Conservation (phyloP, 352 stramenopile species). For the Phytophthora tentaculata region DNA sequence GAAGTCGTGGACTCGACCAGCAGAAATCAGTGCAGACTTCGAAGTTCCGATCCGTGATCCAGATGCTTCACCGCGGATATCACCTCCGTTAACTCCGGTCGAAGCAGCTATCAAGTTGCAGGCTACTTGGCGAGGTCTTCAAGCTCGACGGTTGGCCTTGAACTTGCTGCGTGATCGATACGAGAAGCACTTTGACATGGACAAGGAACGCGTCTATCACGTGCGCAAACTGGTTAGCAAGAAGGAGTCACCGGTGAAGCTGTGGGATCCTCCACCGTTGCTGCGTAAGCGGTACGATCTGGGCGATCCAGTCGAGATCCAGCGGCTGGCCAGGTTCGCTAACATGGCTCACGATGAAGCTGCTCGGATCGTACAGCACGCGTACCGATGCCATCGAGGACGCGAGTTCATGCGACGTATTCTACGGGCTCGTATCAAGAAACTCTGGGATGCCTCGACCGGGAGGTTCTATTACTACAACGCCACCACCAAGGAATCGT, state of each 20-base stretch:
- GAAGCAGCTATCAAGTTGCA: conserved; percentile 64
- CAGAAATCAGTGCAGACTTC: conserved; percentile 43
- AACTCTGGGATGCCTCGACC: conserved; percentile 59
- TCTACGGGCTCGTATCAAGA: conserved; percentile 60
- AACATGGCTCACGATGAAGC: conserved; percentile 61
- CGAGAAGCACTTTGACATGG: conserved; percentile 74
- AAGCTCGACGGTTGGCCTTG: conserved; percentile 39
- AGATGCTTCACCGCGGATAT: conserved; percentile 55
- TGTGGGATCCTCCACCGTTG: conserved; percentile 43
- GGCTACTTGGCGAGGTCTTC: conserved; percentile 38
- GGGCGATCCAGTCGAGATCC: conserved; percentile 71
- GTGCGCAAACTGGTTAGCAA: conserved; percentile 20
- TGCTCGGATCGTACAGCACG: conserved; percentile 59
- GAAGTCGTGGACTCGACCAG: conserved; percentile 59
- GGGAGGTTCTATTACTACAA: conserved; percentile 80
- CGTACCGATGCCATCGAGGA: conserved; percentile 50
- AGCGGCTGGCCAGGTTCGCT: conserved; percentile 48
- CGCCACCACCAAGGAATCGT: conserved; percentile 67
- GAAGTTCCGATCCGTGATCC: conserved; percentile 79
- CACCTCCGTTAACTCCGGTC: conserved; percentile 51
- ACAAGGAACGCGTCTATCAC: conserved; percentile 67
- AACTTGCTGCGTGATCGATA: conserved; percentile 44
- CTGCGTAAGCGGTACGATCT: conserved; percentile 65
- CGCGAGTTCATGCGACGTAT: conserved; percentile 46
- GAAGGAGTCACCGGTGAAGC: conserved; percentile 28